phyloP scores from a whole-genome alignment of 768 basidiomycete species.

The Amanita muscaria region DNA sequence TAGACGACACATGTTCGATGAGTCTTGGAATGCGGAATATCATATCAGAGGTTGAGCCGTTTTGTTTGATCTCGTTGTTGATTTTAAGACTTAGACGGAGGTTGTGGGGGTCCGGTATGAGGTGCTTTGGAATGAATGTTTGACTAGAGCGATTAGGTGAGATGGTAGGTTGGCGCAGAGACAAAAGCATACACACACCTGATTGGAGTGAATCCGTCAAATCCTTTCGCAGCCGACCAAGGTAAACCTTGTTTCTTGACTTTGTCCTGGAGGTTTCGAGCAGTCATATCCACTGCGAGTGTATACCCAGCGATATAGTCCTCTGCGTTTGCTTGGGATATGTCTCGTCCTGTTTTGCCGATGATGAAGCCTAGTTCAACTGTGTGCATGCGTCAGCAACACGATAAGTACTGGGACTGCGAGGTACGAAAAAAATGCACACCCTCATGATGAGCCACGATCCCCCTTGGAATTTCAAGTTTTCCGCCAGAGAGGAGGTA shows the following conservation, averaged over 20 bases:
- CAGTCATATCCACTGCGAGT: constrained; percentile 94
- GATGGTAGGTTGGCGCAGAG: not conserved
- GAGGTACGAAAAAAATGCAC: not conserved
- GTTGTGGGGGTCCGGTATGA: constrained; percentile 63
- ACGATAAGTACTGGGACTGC: not conserved
- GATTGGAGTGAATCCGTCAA: constrained; percentile 92
- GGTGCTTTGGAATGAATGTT: constrained; percentile 70
- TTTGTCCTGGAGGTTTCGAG: constrained; percentile 87
- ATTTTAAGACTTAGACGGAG: constrained; percentile 74
- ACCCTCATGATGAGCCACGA: constrained; percentile 91
- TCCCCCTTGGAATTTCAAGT: constrained; percentile 79
- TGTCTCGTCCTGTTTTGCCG: constrained; percentile 79
- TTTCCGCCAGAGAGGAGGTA: constrained; percentile 72
- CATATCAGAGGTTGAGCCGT: constrained; percentile 84
- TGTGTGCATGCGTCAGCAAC: constrained; percentile 19
- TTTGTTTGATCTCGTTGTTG: constrained; percentile 46
- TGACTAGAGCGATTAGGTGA: constrained; percentile 26
- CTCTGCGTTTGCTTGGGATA: constrained; percentile 61
- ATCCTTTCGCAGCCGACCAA: constrained; percentile 95
- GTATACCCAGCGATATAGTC: constrained; percentile 90
- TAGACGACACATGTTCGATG: constrained; percentile 86
- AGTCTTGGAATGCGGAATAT: constrained; percentile 84
- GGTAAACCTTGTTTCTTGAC: constrained; percentile 93
- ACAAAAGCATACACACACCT: constrained; percentile 39
- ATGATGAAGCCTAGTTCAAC: constrained; percentile 98